Conservation (phyloP, 768 basidiomycete species). For the Obba rivulosa region DNA sequence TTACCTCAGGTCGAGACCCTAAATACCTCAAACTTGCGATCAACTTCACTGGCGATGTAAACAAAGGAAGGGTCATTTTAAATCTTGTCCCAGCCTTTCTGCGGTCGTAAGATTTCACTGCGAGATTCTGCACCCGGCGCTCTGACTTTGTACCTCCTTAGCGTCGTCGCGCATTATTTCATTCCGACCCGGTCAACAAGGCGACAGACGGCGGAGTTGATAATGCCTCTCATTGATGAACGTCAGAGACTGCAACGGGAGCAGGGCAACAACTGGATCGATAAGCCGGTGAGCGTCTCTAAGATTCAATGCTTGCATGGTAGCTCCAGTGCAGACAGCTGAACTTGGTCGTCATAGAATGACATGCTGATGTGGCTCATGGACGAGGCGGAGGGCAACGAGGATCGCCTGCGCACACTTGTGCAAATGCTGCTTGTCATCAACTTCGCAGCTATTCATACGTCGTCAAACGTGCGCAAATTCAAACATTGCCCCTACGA, state of each 20-base stretch:
- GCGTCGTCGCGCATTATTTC: conserved; percentile 14
- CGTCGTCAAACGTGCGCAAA: conserved; percentile 20
- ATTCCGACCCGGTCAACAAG: conserved; percentile 4
- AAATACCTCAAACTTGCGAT: conserved; percentile 24
- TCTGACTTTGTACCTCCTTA: conserved; percentile 2
- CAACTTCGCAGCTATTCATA: conserved; percentile 33
- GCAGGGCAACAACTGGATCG: conserved; percentile 22
- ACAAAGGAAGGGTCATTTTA: conserved; percentile 19
- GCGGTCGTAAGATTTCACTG: conserved; percentile 23
- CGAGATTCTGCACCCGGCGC: not conserved
- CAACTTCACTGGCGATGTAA: conserved; percentile 27
- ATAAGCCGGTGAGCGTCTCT: conserved; percentile 27
- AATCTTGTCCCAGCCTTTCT: conserved; percentile 27
- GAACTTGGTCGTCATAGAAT: conserved; percentile 20
- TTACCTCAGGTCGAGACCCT: conserved; percentile 20
- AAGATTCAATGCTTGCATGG: too few species aligned
- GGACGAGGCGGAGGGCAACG: conserved; percentile 28
- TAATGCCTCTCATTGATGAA: conserved; percentile 28
- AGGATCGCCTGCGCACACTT: conserved; percentile 28
- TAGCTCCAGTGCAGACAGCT: too few species aligned
- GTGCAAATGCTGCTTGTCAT: conserved; percentile 21
- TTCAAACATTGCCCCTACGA: too few species aligned
- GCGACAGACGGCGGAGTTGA: conserved; percentile 7
- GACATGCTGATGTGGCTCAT: conserved; percentile 35
- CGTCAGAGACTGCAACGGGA: conserved; percentile 18